phyloP scores from a whole-genome alignment of 2,329 filamentous ascomycete species.

The Diaporthe capsici region DNA sequence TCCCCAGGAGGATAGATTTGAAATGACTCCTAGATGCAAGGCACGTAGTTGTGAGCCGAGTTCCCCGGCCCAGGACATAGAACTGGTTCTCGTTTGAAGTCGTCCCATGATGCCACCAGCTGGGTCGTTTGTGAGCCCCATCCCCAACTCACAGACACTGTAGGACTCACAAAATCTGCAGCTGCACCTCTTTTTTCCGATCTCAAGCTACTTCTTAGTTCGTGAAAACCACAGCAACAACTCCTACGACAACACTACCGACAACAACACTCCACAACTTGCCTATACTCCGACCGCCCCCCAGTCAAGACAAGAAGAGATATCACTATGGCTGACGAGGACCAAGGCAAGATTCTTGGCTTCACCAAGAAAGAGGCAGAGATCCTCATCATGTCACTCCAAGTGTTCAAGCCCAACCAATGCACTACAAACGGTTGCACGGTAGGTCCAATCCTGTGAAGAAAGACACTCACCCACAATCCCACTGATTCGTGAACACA shows the following conservation, averaged over 20 bases:
- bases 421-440: not conserved
- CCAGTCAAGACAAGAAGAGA: not conserved
- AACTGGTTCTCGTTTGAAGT: not conserved
- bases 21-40: not conserved
- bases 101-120: not conserved
- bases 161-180: not conserved
- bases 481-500: not conserved
- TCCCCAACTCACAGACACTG: not conserved
- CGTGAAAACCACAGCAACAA: too few species aligned
- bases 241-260: too few species aligned
- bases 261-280: not conserved
- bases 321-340: not conserved
- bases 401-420: not conserved
- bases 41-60: too few species aligned
- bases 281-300: not conserved
- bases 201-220: not conserved
- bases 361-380: slow-evolving; percentile 14
- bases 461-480: not conserved
- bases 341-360: not conserved
- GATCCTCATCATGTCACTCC: not conserved
- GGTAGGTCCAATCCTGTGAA: not conserved
- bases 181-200: not conserved
- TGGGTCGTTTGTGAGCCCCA: not conserved
- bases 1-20: not conserved
- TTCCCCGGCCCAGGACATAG: too few species aligned